These are phyloP conservation scores for Monilinia fructigena DNA, from an alignment of 2,329 filamentous ascomycete genomes.

Conservation along the genomic window DNA sequence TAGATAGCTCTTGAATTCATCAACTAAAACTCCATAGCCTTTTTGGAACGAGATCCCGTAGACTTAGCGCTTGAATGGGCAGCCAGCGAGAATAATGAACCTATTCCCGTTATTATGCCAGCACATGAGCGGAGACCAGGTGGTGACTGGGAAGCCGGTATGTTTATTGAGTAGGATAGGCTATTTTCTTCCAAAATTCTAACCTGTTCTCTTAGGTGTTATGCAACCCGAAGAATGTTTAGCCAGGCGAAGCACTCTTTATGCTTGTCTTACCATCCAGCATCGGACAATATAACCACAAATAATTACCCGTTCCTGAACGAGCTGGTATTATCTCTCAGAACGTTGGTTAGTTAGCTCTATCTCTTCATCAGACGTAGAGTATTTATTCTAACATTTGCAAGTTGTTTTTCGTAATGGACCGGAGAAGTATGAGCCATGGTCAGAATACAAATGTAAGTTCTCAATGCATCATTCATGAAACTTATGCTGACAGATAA, in stretches of 20 bases:
- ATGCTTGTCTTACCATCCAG: conserved; percentile 64
- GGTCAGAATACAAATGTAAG: conserved; percentile 49
- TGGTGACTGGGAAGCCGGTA: conserved; percentile 74
- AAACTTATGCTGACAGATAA: not conserved
- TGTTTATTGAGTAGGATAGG: conserved; percentile 24
- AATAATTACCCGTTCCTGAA: conserved; percentile 68
- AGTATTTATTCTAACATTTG: not conserved
- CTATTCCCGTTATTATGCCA: conserved; percentile 41
- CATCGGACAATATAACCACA: conserved; percentile 46
- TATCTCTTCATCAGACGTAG: not conserved
- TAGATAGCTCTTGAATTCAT: not conserved
- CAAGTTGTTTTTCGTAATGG: conserved; percentile 67
- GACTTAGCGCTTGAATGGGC: conserved; percentile 60
- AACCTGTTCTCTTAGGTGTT: conserved; percentile 44
- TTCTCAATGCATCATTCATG: not conserved
- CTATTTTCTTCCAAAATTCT: not conserved
- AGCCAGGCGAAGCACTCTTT: conserved; percentile 71
- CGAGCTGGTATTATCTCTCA: conserved; percentile 69
- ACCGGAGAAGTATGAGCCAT: conserved; percentile 61
- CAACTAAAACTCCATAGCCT: conserved; percentile 36
- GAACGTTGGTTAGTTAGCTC: conserved; percentile 56
- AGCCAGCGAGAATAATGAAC: conserved; percentile 29
- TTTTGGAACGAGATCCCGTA: conserved; percentile 59
- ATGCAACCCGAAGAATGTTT: conserved; percentile 70
- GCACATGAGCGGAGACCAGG: conserved; percentile 75